Base-by-base conservation (phyloP, 2,329 filamentous ascomycete species). In the Domatiomyces catenatus region DNA sequence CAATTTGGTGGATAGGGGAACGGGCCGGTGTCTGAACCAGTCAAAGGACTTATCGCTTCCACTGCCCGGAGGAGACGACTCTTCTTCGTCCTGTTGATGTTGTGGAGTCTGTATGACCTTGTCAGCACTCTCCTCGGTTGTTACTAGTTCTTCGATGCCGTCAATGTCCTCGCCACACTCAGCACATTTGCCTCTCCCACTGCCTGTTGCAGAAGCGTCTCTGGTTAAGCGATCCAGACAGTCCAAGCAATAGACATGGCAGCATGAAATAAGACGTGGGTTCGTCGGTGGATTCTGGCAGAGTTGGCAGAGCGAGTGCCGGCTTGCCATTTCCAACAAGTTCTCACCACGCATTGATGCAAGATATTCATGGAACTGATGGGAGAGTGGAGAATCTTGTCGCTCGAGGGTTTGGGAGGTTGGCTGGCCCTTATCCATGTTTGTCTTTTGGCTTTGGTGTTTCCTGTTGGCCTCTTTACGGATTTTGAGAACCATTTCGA, bases 231-330 rank as follows among this genome's bases (percentile, higher is more conserved):
- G 56, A 1, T 59, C 57, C 6, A 76, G 63, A 55, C 78, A 81
- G 0, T 63, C 59, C 1, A 60, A 50, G 61, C 79, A 82, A 55
- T 76, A 77, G 4, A 79, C 61, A 53, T 82, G 78, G 15, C 67
- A 64, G 58, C 79, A 82, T 3, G 67, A 62, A 0, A 75, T 75
- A 26, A 75, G 63, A 8, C 67, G 61, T 0, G 72, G 66, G 0
- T 68, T 55, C 0, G 61, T 56, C 0, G 73, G 72, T 0, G 61
- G 47, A 19, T 59, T 56, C 2, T 59, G 54, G 61, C 78, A 80
- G 0, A 58, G 54, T 2, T 60, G 56, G 58, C 77, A 79, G 2
- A 59, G 55, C 0, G 58, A 62, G 3, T 67, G 56, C 3, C 59
- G 52, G 3, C 56, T 57, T 3, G 69, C 59, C 24, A 69, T 66